Evolutionary conservation across 306 rosid species (phyloP), one percentile per base, ranked within the genome.

Genomic region (Myrica gale): DNA sequence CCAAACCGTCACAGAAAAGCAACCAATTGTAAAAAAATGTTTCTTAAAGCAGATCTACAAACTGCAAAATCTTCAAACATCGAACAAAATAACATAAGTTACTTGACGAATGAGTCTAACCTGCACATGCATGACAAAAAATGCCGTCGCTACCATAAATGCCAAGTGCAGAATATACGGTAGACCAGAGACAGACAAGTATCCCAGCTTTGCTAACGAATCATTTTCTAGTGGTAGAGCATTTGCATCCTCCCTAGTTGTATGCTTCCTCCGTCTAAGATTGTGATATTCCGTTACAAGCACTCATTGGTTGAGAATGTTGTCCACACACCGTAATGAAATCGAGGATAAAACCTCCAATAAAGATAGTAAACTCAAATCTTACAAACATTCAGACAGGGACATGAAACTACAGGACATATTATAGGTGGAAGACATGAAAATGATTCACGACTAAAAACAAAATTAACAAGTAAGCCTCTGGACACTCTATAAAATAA

Each of bases 81-180:
- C 13, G 16, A 62, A 41, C 20, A 62, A 15, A 23, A 13, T 7
- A 1, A 13, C 7, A 2, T 13, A 62, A 62, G 6, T 39, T 62
- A 68, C 62, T 39, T 54, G 47, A 72, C 69, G 70, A 44, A 63
- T 43, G 66, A 68, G 47, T 73, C 93, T 72, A 74, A 92, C 98
- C 97, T 95, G 96, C 56, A 95, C 98, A 74, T 92, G 97, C 98
- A 89, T 89, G 86, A 95, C 89, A 79, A 95, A 74, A 79, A 95
- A 88, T 60, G 87, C 90, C n/a, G 91, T 88, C 75, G 87, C 83
- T 68, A 90, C 88, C 94, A 95, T 85, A 84, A 95, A 87, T 76
- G 87, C 97, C 89, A 88, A 72, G 80, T 95, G 97, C 21, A 92
- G 74, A 76, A 92, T 82, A 78, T 87, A 92, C 9, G 98, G 98